Evolutionary conservation across 2,329 filamentous ascomycete species (phyloP).

Genomic region (Sporothrix brasiliensis): DNA sequence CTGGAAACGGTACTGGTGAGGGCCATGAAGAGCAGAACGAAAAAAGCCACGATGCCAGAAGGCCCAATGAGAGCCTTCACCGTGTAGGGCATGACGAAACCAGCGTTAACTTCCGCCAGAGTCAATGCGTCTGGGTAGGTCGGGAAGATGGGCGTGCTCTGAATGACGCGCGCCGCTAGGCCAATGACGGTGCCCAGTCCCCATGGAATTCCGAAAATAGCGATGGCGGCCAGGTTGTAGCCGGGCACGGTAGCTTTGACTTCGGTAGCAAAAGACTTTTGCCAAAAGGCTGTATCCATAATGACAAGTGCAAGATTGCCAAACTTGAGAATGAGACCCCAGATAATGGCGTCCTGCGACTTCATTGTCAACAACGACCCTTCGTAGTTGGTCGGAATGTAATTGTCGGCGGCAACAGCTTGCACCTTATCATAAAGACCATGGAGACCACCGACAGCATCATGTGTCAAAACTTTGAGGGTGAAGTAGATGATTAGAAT

Average conservation of each 20-base stretch:
- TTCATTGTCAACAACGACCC: slow-evolving; percentile 47
- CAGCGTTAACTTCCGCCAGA: slow-evolving; percentile 40
- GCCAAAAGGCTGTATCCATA: slow-evolving; percentile 57
- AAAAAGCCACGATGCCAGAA: slow-evolving; percentile 43
- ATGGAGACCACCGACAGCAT: slow-evolving; percentile 42
- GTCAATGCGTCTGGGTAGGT: slow-evolving; percentile 42
- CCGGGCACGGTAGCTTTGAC: slow-evolving; percentile 46
- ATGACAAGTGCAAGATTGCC: slow-evolving; percentile 54
- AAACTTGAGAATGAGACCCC: slow-evolving; percentile 52
- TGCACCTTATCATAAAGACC: slow-evolving; percentile 46
- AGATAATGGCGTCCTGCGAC: slow-evolving; percentile 44
- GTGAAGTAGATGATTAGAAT: slow-evolving; percentile 47
- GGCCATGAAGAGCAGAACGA: slow-evolving; percentile 53
- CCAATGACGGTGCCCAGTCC: slow-evolving; percentile 45
- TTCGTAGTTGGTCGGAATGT: slow-evolving; percentile 42
- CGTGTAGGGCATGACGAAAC: slow-evolving; percentile 42
- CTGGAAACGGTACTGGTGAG: slow-evolving; percentile 50
- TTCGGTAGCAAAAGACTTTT: slow-evolving; percentile 51
- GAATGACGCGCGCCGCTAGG: slow-evolving; percentile 43
- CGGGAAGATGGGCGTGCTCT: slow-evolving; percentile 38
- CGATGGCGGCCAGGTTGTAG: slow-evolving; percentile 41
- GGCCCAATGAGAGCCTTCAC: slow-evolving; percentile 44
- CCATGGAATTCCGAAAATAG: slow-evolving; percentile 46
- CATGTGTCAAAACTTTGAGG: slow-evolving; percentile 41
- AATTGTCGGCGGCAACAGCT: slow-evolving; percentile 41